Evolutionary conservation across 2,329 filamentous ascomycete genomes (phyloP), one percentile per base, ranked within the genome.

Genomic region (Alternaria atra): DNA sequence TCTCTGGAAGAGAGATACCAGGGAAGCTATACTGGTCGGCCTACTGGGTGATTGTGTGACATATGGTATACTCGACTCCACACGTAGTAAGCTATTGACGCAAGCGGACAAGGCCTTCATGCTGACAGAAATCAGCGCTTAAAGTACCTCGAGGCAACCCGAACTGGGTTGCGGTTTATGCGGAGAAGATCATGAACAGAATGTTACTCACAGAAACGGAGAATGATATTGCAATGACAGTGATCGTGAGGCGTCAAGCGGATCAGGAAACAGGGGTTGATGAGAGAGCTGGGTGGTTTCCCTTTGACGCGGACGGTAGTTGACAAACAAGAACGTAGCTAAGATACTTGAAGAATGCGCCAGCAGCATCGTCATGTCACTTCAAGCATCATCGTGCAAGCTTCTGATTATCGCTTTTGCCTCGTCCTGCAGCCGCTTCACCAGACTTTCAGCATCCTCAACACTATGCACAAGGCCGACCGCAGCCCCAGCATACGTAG

Each of bases 401-500:
- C 5, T 23, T 20, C 39, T 40, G 37, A 60, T 15, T 25, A 55
- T 50, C 10, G 30, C 6, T 9, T 29, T 54, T 12, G 57, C 23
- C 44, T 58, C 51, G 25, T 15, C n/a, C 27, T 43, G 58, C 23
- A 64, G 39, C 1, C 52, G 47, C 17, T 55, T 32, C 3, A 86
- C 81, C 67, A 89, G 85, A 8, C 83, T 80, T 13, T 71, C 79
- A 8, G 86, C 86, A 35, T 78, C 70, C 62, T 81, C 79, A 1
- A 85, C 78, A 40, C 81, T 73, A 44, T 77, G 83, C 3, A 89
- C 80, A 56, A 90, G 77, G 0, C 87, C 87, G 6, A 90, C 83
- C 0, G 84, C 87, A 6, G 85, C 85, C 5, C 88, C 87, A 12
- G 86, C 86, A 79, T 89, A 90, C 6, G 85, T 86, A 5, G 85